Base-by-base conservation (phyloP, 1,284 basidiomycete species). In the Rhodotorula sp. region DNA sequence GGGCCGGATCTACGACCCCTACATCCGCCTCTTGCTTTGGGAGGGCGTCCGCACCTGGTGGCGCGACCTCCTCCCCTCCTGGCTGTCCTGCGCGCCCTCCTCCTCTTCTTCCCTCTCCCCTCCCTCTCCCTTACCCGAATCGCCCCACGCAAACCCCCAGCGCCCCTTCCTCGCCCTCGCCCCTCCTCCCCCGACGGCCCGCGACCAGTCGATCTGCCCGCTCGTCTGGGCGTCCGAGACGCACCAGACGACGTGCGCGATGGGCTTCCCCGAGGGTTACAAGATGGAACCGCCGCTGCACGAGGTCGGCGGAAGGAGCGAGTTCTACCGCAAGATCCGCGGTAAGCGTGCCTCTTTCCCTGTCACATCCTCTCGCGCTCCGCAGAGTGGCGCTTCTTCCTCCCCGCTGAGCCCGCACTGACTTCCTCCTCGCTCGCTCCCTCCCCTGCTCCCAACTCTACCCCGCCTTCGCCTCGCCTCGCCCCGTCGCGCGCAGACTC, bases 11-110 rank as follows among this genome's bases (percentile, higher is more conserved):
- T 82, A 79, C 64, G 82, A 82, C 65, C 77, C 81, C 23, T 80
- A 80, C 71, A 75, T 82, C 46, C 78, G 82, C 50, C 81, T 79
- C 67, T 77, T 83, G 23, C 69, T 82, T 41, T 78, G 76, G 66
- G 82, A 83, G 70, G 82, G 82, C 62, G 75, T 79, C 41, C 73
- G 77, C 1, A n/a, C 55, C 27, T 79, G 61, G 77, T 82, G 59
- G 81, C 77, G 48, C 71, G 61, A 64, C 72, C 72, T 59, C 54
- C 73, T 78, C 25, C 66, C 57, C 3, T 58, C 66, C 23, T 81
- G 80, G 81, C 55, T 79, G 27, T 23, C 52, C n/a, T 82, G 81
- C 68, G 70, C 75, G 0, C 9, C 60, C 21, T 41, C 66, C 42
- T 23, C 56, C 48, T n/a, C 55, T 34, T 61, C 61, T 13, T 14